phyloP scores from a whole-genome alignment of 2,329 filamentous ascomycete species.

The Pestalotiopsis fici region DNA sequence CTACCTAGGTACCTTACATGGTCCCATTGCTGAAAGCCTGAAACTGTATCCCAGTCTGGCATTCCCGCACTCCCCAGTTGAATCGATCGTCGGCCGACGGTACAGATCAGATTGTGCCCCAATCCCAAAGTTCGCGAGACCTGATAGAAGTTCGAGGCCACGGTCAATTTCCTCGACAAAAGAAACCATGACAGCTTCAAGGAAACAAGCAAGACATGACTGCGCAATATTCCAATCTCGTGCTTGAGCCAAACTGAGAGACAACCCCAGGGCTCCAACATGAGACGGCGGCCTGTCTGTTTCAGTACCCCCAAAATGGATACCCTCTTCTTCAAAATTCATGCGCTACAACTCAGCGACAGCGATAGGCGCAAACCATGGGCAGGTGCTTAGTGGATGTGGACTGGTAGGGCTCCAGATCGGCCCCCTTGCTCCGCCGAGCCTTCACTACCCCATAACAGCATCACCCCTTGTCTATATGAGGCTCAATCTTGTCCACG shows the following conservation, averaged over 20 bases:
- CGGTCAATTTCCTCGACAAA: background rate
- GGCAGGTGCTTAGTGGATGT: background rate
- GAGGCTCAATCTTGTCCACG: background rate
- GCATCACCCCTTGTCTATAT: background rate
- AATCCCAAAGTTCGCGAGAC: background rate
- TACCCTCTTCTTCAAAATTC: background rate
- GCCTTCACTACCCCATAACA: background rate
- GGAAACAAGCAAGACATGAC: background rate
- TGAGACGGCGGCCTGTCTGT: conserved; percentile 10
- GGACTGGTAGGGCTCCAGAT: background rate
- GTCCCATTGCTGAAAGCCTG: background rate
- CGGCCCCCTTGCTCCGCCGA: background rate
- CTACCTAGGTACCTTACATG: background rate
- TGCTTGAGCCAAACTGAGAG: background rate
- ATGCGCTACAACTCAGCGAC: conserved; percentile 6
- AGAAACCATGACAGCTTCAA: background rate
- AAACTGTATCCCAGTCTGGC: no score
- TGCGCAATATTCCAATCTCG: background rate
- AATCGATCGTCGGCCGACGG: background rate
- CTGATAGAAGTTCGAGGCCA: background rate
- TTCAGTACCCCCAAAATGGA: background rate
- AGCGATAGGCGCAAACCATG: background rate
- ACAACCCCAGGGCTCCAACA: background rate
- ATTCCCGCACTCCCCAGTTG: no score
- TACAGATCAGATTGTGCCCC: background rate